phyloP scores from a whole-genome alignment of 495 filamentous ascomycete species.

The Penicillium robsamsonii region DNA sequence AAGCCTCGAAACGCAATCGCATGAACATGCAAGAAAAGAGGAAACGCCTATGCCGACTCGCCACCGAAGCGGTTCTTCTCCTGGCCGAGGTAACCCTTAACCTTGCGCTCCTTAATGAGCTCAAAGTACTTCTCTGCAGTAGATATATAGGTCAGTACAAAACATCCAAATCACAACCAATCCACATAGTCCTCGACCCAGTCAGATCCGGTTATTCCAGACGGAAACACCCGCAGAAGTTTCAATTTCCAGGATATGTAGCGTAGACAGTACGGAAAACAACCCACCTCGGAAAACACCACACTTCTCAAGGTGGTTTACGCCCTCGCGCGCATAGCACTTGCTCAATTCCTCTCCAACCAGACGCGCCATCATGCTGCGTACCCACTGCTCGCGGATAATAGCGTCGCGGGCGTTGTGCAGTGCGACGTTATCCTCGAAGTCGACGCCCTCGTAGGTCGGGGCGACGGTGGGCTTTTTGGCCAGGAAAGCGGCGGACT shows the following conservation, averaged over 20 bases:
- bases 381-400: slow-evolving; percentile 95
- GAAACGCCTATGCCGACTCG: slow-evolving; percentile 14
- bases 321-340: slow-evolving; percentile 91
- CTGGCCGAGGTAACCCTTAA: slow-evolving; percentile 86
- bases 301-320: slow-evolving; percentile 98
- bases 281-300: slow-evolving; percentile 77
- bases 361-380: slow-evolving; percentile 92
- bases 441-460: slow-evolving; percentile 96
- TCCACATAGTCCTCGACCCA: neutral
- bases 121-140: slow-evolving; percentile 86
- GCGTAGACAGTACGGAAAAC: neutral
- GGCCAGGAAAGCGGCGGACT: slow-evolving; percentile 87
- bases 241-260: neutral
- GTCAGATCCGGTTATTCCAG: neutral
- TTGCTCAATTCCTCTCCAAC: slow-evolving; percentile 92
- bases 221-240: neutral
- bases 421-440: slow-evolving; percentile 81
- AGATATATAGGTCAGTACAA: slow-evolving; percentile 2
- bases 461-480: slow-evolving; percentile 92
- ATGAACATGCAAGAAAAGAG: slow-evolving; percentile 5
- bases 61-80: slow-evolving; percentile 77
- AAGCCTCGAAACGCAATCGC: slow-evolving; percentile 3
- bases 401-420: slow-evolving; percentile 95
- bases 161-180: neutral
- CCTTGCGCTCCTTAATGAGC: slow-evolving; percentile 76